Evolutionary conservation across 805 yeast species (phyloP), one percentile per base, ranked within the genome.

Genomic region (Brettanomyces sp.): DNA sequence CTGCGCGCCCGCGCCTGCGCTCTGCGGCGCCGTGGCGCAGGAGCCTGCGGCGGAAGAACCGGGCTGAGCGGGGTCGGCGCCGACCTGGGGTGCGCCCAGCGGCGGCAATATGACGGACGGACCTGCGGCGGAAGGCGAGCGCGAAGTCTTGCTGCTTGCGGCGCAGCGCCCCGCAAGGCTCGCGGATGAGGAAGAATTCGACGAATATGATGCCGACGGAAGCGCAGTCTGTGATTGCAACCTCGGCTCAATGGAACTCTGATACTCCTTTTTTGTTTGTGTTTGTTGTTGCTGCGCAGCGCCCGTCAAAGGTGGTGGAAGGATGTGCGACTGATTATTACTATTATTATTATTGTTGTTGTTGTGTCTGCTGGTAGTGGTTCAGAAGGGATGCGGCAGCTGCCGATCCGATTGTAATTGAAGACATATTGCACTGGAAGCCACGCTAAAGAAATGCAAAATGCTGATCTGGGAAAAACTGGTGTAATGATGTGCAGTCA

Each of bases 81-180:
- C 40, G 36, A 47, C 51, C 14, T 47, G 50, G 42, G 49, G 48
- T 1, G 53, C 45, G 39, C 46, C 47, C 32, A 52, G 39, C 5
- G 57, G 57, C 8, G 57, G 56, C 28, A 54, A 48, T 46, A 51
- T 52, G 3, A 52, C 47, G 44, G 47, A 41, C 24, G 43, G 49
- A 21, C 42, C 50, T 5, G 23, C 36, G 4, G 36, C 9, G n/a
- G 43, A 32, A 13, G 11, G 13, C n/a, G n/a, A 21, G 36, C 23
- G 36, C 11, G 37, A n/a, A 25, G 35, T 14, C n/a, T 13, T 14
- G 18, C 23, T 41, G 18, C 42, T n/a, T 1, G 21, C 42, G 25
- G 21, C 32, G 42, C 21, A 14, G 25, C 25, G 41, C n/a, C 41
- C 25, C 25, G 41, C 25, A 38, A 38, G 41, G 41, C 41, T 38